Percentiles rank a stretch among this genome's conserved stretches.
phyloP scores from a whole-genome alignment of 1,139 yeast species.

The Diutina rugosa region DNA sequence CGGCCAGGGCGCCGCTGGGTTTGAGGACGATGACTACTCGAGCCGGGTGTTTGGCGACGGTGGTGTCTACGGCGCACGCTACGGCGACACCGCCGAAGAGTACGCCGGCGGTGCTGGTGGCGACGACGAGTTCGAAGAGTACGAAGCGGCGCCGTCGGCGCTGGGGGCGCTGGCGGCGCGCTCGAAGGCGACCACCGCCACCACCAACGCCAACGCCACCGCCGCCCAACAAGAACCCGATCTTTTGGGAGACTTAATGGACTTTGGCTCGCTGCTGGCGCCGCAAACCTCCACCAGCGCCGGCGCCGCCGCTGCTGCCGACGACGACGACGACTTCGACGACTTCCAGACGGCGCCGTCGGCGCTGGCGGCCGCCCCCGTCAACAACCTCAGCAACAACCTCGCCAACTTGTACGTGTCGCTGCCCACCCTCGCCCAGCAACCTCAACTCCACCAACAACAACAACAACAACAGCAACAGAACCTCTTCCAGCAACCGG shows the following conservation, averaged over 20 bases:
- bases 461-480: conserved; percentile 1
- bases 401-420: conserved; percentile 26
- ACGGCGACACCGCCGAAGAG: conserved; percentile 40
- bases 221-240: conserved; percentile 18
- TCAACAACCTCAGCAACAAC: conserved; percentile 15
- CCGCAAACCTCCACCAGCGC: conserved; percentile 12
- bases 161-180: conserved; percentile 10
- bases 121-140: conserved; percentile 54
- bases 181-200: conserved; percentile 28
- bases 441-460: conserved; percentile 9
- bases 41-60: conserved; percentile 68
- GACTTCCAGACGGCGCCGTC: conserved; percentile 81
- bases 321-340: conserved; percentile 88
- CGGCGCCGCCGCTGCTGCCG: conserved; percentile 30
- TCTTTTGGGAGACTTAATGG: conserved; percentile 42
- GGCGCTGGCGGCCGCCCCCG: conserved; percentile 13
- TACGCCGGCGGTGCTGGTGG: conserved; percentile 17
- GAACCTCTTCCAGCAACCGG: conserved; percentile 1
- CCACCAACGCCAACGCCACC: conserved; percentile 29
- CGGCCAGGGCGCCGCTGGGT: neutral
- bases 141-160: conserved; percentile 33
- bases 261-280: conserved; percentile 27
- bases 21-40: conserved; percentile 27
- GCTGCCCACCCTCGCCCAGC: conserved; percentile 5
- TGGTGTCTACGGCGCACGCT: conserved; percentile 64